A percentile compares a stretch with the other conserved stretches of the same genome.
Conservation (phyloP, 768 basidiomycete genomes). For the Boletus vermiculosoides region DNA sequence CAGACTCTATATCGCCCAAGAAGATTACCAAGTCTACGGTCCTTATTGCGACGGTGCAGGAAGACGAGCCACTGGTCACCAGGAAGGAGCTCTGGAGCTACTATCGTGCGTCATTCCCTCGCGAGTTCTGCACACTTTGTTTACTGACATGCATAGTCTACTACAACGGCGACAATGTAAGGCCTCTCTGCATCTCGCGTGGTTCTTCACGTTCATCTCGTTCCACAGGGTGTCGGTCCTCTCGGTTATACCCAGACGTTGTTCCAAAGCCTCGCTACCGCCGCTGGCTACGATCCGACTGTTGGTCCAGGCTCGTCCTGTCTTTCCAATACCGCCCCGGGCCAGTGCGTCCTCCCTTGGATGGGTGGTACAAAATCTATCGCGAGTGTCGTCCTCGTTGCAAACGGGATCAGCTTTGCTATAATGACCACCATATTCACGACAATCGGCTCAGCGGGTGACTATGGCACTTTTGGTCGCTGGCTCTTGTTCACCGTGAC, state of each 20-base stretch:
- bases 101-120: slow-evolving; percentile 45
- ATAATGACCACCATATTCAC: slow-evolving; percentile 83
- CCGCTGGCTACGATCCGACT: slow-evolving; percentile 73
- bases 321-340: slow-evolving; percentile 52
- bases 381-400: slow-evolving; percentile 69
- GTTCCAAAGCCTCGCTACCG: slow-evolving; percentile 71
- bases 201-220: not conserved
- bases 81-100: slow-evolving; percentile 78
- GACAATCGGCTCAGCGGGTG: slow-evolving; percentile 54
- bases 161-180: slow-evolving; percentile 79
- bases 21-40: slow-evolving; percentile 16
- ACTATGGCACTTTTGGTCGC: slow-evolving; percentile 56
- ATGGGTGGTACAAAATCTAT: slow-evolving; percentile 68
- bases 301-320: slow-evolving; percentile 73
- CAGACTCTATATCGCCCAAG: slow-evolving; percentile 1
- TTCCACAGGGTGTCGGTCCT: slow-evolving; percentile 62
- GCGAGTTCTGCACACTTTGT: not conserved
- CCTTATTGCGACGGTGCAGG: slow-evolving; percentile 41
- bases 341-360: slow-evolving; percentile 80
- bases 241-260: slow-evolving; percentile 66
- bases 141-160: slow-evolving; percentile 50
- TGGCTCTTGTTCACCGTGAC: slow-evolving; percentile 79
- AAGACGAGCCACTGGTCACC: slow-evolving; percentile 68
- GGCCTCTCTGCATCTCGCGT: slow-evolving; percentile 5
- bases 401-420: slow-evolving; percentile 75